Evolutionary conservation across 1,139 yeast species (phyloP).

Genomic region (Taphrina wiesneri): DNA sequence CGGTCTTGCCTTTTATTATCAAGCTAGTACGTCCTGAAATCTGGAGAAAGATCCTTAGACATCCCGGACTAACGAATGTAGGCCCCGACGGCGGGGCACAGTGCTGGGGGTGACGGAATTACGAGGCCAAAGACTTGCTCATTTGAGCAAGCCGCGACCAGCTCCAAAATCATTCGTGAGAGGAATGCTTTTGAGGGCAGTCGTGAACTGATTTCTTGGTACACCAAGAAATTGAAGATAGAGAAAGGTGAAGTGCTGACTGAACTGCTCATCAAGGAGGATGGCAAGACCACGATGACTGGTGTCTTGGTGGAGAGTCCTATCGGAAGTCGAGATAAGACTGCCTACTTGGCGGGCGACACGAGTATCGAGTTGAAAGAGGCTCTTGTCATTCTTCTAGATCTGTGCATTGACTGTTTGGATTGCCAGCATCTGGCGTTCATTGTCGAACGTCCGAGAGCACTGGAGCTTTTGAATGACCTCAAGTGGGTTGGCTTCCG

Average conservation of each 20-base stretch:
- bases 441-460: constrained; percentile 2
- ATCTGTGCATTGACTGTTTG: constrained; percentile 22
- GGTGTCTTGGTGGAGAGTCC: constrained; percentile 21
- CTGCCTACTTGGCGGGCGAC: constrained; percentile 16
- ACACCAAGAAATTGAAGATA: constrained; percentile 8
- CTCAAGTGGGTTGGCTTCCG: constrained; percentile 27
- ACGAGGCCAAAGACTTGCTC: constrained; percentile 27
- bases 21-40: neutral
- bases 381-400: constrained; percentile 23
- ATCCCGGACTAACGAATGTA: neutral
- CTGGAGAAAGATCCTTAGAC: neutral
- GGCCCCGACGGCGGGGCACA: constrained; percentile 27
- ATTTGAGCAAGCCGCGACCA: constrained; percentile 26
- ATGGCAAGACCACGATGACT: constrained; percentile 18
- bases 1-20: constrained; percentile 17
- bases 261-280: constrained; percentile 29
- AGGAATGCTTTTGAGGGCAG: constrained; percentile 3
- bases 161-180: constrained; percentile 15
- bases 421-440: constrained; percentile 27
- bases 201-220: constrained; percentile 15
- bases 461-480: constrained; percentile 13
- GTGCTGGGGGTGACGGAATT: constrained; percentile 34
- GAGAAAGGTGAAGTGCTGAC: constrained; percentile 7
- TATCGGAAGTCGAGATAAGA: constrained; percentile 7
- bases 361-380: constrained; percentile 28